A percentile compares a stretch with the other conserved stretches of the same genome.
Evolutionary conservation across 495 filamentous ascomycete genomes (phyloP).

Genomic region (Aspergillus homomorphus): DNA sequence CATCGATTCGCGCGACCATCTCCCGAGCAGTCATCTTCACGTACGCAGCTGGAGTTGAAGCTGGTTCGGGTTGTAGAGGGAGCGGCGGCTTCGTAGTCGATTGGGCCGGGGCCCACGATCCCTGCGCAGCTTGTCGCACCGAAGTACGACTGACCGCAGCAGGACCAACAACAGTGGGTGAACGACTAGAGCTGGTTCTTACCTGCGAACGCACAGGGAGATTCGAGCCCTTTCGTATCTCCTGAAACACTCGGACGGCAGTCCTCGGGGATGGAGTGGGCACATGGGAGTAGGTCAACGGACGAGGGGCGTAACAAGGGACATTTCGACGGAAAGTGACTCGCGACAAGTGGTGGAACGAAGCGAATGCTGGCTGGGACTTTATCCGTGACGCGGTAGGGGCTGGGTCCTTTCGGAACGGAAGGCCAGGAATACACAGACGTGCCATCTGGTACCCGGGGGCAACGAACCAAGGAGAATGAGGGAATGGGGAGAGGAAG

Average conservation of each 20-base stretch:
- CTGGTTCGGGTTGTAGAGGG: neutral
- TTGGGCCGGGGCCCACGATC: too few species aligned
- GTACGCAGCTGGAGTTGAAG: neutral
- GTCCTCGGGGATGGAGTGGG: conserved; percentile 7
- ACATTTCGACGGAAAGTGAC: conserved; percentile 7
- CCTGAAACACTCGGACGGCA: conserved; percentile 15
- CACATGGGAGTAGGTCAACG: conserved; percentile 4
- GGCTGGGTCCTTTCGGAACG: neutral
- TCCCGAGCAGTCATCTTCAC: conserved; percentile 4
- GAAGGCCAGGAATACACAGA: conserved; percentile 14
- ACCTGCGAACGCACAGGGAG: conserved; percentile 16
- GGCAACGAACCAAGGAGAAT: conserved; percentile 11
- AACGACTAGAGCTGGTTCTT: conserved; percentile 1
- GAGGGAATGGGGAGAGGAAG: neutral
- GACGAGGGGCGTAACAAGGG: neutral
- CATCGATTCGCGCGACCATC: conserved; percentile 9
- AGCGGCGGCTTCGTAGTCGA: neutral
- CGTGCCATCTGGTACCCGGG: conserved; percentile 17
- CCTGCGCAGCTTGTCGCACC: conserved; percentile 4
- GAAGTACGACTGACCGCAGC: neutral
- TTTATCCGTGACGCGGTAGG: conserved; percentile 10
- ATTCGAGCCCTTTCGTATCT: conserved; percentile 15
- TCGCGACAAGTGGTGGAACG: neutral
- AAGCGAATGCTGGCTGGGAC: conserved; percentile 17
- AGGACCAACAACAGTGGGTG: neutral